These are phyloP conservation scores for Arctium minus DNA, from an alignment of 129 eudicot species.

Conservation along the genomic window DNA sequence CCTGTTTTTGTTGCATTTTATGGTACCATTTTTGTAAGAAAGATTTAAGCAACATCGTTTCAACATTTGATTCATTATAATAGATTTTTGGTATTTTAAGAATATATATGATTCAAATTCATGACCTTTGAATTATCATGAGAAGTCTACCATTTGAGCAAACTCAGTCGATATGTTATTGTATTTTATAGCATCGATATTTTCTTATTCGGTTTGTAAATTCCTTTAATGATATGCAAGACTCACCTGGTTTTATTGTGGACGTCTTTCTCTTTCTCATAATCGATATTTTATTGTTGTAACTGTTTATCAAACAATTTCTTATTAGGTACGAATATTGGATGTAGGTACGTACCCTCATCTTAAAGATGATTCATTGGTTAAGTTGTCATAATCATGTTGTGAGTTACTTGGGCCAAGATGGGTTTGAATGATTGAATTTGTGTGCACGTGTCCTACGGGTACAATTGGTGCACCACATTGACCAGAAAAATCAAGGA, in stretches of 20 bases:
- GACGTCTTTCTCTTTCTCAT: background rate
- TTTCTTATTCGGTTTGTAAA: background rate
- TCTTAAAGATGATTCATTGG: background rate
- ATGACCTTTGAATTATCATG: too few species aligned
- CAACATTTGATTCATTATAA: background rate
- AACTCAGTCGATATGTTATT: too few species aligned
- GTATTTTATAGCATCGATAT: background rate
- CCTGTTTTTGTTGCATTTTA: background rate
- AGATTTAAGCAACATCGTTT: background rate
- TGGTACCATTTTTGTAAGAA: background rate
- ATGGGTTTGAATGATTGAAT: background rate
- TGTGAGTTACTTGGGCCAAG: background rate
- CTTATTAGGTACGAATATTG: background rate
- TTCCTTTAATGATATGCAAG: background rate
- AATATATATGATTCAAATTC: too few species aligned
- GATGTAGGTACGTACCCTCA: background rate
- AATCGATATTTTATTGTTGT: background rate
- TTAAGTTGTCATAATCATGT: background rate
- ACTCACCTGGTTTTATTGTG: background rate
- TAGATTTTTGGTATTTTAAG: background rate
- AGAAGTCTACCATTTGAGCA: too few species aligned
- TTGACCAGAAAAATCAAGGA: background rate
- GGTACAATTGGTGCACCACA: background rate
- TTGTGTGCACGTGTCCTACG: background rate
- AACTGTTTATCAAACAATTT: background rate